Evolutionary conservation across 1,284 basidiomycete species (phyloP).

Genomic region (Cutaneotrichosporon cavernicola): DNA sequence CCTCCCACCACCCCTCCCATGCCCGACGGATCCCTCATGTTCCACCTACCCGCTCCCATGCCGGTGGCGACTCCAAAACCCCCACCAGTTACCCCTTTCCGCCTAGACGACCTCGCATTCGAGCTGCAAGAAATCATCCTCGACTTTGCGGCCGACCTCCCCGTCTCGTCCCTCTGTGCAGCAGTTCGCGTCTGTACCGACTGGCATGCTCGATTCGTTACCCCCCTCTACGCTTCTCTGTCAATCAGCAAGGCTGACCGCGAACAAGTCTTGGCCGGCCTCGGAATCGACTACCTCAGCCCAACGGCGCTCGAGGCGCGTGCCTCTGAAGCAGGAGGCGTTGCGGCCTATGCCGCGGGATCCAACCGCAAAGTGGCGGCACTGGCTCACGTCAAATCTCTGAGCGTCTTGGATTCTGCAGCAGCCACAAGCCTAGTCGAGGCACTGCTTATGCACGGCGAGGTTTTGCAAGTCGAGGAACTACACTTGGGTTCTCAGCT

Average conservation of each 20-base stretch:
- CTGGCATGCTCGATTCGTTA: conserved; percentile 19
- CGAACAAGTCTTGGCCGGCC: conserved; percentile 13
- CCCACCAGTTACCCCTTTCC: conserved; percentile 7
- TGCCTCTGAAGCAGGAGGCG: conserved; percentile 10
- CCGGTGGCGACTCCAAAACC: conserved; percentile 2
- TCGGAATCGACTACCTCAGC: conserved; percentile 22
- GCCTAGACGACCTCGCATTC: conserved; percentile 13
- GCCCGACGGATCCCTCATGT: conserved; percentile 1
- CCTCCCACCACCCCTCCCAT: not conserved
- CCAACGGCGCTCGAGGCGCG: conserved; percentile 21
- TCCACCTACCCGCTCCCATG: not conserved
- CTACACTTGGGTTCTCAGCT: conserved; percentile 18
- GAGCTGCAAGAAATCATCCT: conserved; percentile 20
- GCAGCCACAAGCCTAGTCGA: conserved; percentile 19
- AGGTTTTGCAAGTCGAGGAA: conserved; percentile 13
- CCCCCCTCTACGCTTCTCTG: conserved; percentile 16
- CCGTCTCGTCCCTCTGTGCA: conserved; percentile 8
- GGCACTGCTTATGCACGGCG: conserved; percentile 17
- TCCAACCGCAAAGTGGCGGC: conserved; percentile 12
- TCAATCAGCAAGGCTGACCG: conserved; percentile 15
- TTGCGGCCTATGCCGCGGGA: conserved; percentile 2
- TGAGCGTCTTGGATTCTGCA: conserved; percentile 9
- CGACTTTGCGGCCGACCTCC: conserved; percentile 10
- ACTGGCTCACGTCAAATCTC: conserved; percentile 13
- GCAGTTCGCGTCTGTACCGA: conserved; percentile 10